phyloP scores from a whole-genome alignment of 1,139 yeast species.

The Kodamaea sp. region DNA sequence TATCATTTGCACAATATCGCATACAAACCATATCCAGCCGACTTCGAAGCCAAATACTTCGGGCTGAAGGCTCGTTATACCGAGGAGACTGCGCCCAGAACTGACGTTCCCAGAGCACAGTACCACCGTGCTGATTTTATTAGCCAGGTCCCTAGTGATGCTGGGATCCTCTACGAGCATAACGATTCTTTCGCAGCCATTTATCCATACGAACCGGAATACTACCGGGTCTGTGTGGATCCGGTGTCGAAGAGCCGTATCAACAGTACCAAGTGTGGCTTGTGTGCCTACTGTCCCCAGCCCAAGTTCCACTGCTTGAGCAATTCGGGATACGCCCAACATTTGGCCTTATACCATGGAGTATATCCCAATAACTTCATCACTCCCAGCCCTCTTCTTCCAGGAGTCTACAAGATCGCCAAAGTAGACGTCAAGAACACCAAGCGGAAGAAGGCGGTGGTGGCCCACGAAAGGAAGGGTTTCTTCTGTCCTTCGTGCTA shows the following conservation, averaged over 20 bases:
- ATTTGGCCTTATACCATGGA: constrained; percentile 36
- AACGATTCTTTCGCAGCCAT: not conserved
- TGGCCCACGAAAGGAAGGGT: constrained; percentile 9
- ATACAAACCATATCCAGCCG: not conserved
- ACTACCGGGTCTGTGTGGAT: constrained; percentile 3
- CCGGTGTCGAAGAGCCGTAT: constrained; percentile 12
- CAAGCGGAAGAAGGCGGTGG: constrained; percentile 15
- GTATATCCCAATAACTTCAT: constrained; percentile 20
- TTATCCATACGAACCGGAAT: constrained; percentile 8
- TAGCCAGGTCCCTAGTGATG: not conserved
- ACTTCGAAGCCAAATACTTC: not conserved
- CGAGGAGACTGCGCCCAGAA: not conserved
- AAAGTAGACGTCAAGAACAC: constrained; percentile 13
- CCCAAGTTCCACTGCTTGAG: constrained; percentile 30
- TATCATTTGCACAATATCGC: constrained; percentile 1
- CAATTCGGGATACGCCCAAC: constrained; percentile 37
- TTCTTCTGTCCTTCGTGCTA: constrained; percentile 3
- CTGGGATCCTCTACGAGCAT: not conserved
- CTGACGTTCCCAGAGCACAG: not conserved
- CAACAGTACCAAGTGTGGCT: constrained; percentile 29
- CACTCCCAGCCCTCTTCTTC: constrained; percentile 20
- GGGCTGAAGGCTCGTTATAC: not conserved
- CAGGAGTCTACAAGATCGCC: constrained; percentile 16
- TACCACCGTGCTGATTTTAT: not conserved
- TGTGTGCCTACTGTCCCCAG: constrained; percentile 36